Conservation (phyloP, 1,284 basidiomycete genomes). For the Porogramme epimiltina region DNA sequence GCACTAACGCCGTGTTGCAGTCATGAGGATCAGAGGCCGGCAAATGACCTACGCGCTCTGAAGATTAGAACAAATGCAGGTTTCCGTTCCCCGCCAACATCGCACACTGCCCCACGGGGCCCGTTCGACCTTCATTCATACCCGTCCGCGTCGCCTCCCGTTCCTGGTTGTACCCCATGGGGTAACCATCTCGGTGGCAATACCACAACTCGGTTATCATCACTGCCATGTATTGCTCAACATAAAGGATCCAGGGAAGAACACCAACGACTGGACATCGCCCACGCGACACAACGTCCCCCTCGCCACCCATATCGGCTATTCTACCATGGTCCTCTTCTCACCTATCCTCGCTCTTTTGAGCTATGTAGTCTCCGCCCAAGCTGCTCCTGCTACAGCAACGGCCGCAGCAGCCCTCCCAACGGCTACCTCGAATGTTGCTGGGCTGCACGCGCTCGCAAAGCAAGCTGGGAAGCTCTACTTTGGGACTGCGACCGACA, state of each 20-base stretch:
- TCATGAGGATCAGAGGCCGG: constrained; percentile 1
- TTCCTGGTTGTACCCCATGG: background rate
- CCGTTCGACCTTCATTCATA: background rate
- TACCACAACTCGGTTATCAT: background rate
- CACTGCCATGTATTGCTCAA: background rate
- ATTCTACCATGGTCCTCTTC: constrained; percentile 7
- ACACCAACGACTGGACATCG: no score
- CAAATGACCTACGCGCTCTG: background rate
- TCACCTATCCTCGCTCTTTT: constrained; percentile 10
- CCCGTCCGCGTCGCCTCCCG: no score
- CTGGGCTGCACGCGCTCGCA: constrained; percentile 42
- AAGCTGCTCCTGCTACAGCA: constrained; percentile 15
- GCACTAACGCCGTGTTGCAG: background rate
- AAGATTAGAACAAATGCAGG: background rate
- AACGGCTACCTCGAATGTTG: constrained; percentile 28
- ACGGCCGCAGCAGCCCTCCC: constrained; percentile 20
- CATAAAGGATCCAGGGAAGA: no score
- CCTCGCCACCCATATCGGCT: background rate
- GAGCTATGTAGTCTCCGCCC: background rate
- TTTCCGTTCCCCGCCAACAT: background rate
- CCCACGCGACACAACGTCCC: no score
- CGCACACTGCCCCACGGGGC: background rate
- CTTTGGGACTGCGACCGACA: constrained; percentile 64
- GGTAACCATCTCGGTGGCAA: background rate
- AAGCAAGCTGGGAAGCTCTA: constrained; percentile 54